phyloP scores from a whole-genome alignment of 177 flowering plant genomes.

The Vitis hybrid region DNA sequence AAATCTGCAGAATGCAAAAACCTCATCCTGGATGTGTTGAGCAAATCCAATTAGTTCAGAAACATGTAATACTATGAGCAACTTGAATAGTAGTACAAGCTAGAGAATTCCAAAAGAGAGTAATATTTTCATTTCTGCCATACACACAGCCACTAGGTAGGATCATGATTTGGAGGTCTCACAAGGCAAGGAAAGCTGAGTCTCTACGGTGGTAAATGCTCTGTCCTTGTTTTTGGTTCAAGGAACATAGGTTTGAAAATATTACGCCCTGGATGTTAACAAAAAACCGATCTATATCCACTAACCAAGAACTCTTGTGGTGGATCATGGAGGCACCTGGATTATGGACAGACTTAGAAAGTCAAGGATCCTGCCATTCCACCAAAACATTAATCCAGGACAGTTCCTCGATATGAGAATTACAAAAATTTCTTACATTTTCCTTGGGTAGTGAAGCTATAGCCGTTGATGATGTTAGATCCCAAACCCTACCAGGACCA shows the following conservation, averaged over 20 bases:
- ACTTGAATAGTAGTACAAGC: neutral
- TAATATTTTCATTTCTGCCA: neutral
- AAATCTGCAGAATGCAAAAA: slow-evolving; percentile 75
- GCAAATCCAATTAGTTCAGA: slow-evolving; percentile 1
- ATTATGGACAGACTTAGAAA: neutral
- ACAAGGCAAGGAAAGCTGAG: neutral
- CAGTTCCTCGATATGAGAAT: neutral
- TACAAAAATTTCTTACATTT: slow-evolving; percentile 46
- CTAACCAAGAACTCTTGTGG: no score
- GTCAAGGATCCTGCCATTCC: neutral
- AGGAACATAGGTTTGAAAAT: no score
- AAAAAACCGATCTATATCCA: no score
- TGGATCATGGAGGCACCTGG: neutral
- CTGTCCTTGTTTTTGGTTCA: no score
- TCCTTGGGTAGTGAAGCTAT: slow-evolving; percentile 62
- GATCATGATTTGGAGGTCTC: neutral
- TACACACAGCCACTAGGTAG: neutral
- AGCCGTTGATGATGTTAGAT: slow-evolving; percentile 47
- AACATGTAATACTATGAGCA: neutral
- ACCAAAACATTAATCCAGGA: neutral
- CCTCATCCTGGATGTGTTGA: slow-evolving; percentile 59
- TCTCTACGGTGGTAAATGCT: neutral
- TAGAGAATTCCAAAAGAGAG: neutral
- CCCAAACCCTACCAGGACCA: slow-evolving; percentile 87
- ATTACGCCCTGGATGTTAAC: no score